A percentile compares a stretch with the other conserved stretches of the same genome.
These are phyloP conservation scores for Aspergillus eucalypticola DNA, from an alignment of 2,329 filamentous ascomycete species.

Conservation along the genomic window DNA sequence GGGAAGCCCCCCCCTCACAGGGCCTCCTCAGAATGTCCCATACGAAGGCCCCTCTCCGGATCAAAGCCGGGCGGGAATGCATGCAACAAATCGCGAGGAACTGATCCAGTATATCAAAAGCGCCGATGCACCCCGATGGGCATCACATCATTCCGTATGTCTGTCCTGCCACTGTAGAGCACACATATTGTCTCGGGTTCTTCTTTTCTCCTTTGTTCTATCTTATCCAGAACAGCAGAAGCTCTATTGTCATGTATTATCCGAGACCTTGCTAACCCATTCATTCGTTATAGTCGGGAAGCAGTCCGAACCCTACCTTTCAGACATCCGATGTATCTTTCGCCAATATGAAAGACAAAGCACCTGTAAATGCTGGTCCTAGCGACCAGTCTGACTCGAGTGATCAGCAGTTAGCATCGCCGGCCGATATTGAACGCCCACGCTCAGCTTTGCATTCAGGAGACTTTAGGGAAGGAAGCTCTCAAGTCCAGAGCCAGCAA, in stretches of 20 bases:
- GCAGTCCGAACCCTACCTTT: constrained; percentile 12
- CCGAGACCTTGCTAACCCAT: constrained; percentile 6
- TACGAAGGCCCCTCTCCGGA: constrained; percentile 18
- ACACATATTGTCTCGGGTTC: background rate
- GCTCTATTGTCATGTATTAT: background rate
- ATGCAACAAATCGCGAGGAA: constrained; percentile 64
- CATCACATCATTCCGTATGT: constrained; percentile 62
- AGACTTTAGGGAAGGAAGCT: constrained; percentile 57
- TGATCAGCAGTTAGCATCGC: constrained; percentile 49
- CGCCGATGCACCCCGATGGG: constrained; percentile 74
- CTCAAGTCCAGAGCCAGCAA: constrained; percentile 26
- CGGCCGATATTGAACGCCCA: constrained; percentile 74
- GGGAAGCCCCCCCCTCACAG: constrained; percentile 15
- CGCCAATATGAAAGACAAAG: constrained; percentile 14
- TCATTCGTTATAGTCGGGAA: constrained; percentile 12
- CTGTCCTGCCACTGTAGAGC: constrained; percentile 24
- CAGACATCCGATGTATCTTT: constrained; percentile 31
- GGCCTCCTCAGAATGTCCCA: constrained; percentile 15
- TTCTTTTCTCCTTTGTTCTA: background rate
- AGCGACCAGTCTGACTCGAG: constrained; percentile 11
- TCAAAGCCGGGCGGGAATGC: constrained; percentile 22
- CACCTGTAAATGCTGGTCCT: constrained; percentile 17
- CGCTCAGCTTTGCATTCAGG: constrained; percentile 69
- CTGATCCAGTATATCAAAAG: constrained; percentile 83
- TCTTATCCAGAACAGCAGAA: background rate